Evolutionary conservation across 331 rosid genomes (phyloP).

Genomic region (Phaseolus coccineus): DNA sequence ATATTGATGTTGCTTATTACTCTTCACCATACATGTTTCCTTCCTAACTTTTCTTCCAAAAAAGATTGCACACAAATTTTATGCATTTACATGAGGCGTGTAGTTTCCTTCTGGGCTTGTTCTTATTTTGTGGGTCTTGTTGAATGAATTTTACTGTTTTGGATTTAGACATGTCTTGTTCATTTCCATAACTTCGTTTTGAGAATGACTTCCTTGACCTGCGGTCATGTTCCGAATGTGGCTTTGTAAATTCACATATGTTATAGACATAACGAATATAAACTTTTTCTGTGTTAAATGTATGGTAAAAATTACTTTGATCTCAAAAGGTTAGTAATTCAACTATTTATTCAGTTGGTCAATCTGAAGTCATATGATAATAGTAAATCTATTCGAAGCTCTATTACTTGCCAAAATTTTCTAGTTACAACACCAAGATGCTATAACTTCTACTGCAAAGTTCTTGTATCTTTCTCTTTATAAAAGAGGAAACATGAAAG

Average conservation of each 20-base stretch:
- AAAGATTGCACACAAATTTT: neutral
- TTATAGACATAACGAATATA: neutral
- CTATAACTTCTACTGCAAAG: neutral
- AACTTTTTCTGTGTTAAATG: neutral
- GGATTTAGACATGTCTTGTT: slow-evolving; percentile 3
- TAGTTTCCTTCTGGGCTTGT: neutral
- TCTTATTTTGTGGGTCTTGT: neutral
- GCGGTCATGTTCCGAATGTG: neutral
- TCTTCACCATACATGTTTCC: neutral
- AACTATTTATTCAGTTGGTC: neutral
- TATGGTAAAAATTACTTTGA: neutral
- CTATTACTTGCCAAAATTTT: neutral
- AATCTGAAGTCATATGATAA: neutral
- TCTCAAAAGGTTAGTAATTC: neutral
- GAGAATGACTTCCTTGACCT: slow-evolving; percentile 1
- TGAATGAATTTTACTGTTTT: neutral
- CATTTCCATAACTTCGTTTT: slow-evolving; percentile 15
- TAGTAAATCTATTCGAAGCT: neutral
- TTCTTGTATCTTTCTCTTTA: neutral
- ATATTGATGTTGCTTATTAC: neutral
- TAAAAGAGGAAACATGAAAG: neutral
- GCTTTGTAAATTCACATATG: neutral
- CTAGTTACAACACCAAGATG: neutral
- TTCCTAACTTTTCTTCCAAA: neutral
- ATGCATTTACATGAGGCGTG: slow-evolving; percentile 18